phyloP scores from a whole-genome alignment of 179 eudicot genomes.

The Beta corolliflora region DNA sequence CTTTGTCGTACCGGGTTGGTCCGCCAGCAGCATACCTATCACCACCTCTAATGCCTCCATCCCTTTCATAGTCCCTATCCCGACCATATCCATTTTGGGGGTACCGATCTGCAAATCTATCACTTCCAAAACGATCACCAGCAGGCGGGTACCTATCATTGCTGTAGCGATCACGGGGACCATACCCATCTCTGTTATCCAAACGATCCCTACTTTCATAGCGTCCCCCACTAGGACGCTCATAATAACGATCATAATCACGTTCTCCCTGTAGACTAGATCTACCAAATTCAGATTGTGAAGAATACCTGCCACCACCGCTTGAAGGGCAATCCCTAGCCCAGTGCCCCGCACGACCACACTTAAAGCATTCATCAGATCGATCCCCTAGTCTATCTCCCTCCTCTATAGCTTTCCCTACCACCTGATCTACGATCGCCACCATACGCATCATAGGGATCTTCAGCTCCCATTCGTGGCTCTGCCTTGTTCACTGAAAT shows the following conservation, averaged over 20 bases:
- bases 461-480: conserved; percentile 43
- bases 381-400: conserved; percentile 32
- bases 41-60: conserved; percentile 36
- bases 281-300: conserved; percentile 36
- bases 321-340: conserved; percentile 51
- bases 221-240: conserved; percentile 35
- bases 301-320: conserved; percentile 33
- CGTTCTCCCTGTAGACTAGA: conserved; percentile 35
- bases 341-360: conserved; percentile 54
- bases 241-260: conserved; percentile 38
- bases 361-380: conserved; percentile 53
- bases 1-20: conserved; percentile 43
- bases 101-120: conserved; percentile 36
- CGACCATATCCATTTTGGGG: conserved; percentile 42
- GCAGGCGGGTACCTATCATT: conserved; percentile 40
- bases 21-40: conserved; percentile 48
- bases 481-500: conserved; percentile 58
- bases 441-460: conserved; percentile 39
- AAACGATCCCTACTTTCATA: conserved; percentile 43
- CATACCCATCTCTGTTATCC: conserved; percentile 41
- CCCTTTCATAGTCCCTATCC: conserved; percentile 42
- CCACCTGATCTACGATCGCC: conserved; percentile 35
- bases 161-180: conserved; percentile 37
- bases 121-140: conserved; percentile 36
- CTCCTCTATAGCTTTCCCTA: conserved; percentile 40